Evolutionary conservation across 257 asterid genomes (phyloP).

Genomic region (Solanum acaule): DNA sequence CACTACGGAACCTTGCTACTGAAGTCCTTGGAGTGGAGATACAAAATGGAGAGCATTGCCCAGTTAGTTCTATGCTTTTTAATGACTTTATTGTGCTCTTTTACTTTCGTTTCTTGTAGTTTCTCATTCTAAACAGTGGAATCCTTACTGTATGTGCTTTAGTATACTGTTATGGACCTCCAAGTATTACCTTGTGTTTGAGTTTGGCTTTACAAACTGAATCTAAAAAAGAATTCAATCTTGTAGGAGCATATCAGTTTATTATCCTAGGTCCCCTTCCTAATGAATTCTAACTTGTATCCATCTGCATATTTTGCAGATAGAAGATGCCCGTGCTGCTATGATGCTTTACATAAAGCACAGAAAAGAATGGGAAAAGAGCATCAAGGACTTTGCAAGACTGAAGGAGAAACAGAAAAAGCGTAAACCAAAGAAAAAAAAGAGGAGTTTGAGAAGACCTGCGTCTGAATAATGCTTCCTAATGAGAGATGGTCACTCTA

Average conservation of each 20-base stretch:
- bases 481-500: neutral
- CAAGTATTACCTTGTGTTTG: neutral
- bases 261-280: neutral
- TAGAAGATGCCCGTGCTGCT: slow-evolving; percentile 92
- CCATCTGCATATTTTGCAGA: slow-evolving; percentile 22
- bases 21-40: slow-evolving; percentile 64
- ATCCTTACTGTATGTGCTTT: neutral
- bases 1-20: slow-evolving; percentile 71
- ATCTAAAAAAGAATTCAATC: neutral
- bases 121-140: neutral
- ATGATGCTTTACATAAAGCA: slow-evolving; percentile 69
- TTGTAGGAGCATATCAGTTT: neutral
- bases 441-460: slow-evolving; percentile 3
- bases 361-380: slow-evolving; percentile 68
- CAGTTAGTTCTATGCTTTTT: slow-evolving; percentile 42
- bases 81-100: neutral
- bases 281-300: neutral
- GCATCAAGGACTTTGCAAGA: slow-evolving; percentile 48
- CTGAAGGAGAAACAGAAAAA: slow-evolving; percentile 53
- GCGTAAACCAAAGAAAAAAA: slow-evolving; percentile 40
- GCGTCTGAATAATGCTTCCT: slow-evolving; percentile 1
- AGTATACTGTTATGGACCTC: neutral
- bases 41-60: slow-evolving; percentile 94
- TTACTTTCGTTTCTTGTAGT: neutral
- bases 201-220: neutral